Evolutionary conservation across 78 protist species (phyloP), one percentile per base, ranked within the genome.

Genomic region (Dictyostelium purpureum): DNA sequence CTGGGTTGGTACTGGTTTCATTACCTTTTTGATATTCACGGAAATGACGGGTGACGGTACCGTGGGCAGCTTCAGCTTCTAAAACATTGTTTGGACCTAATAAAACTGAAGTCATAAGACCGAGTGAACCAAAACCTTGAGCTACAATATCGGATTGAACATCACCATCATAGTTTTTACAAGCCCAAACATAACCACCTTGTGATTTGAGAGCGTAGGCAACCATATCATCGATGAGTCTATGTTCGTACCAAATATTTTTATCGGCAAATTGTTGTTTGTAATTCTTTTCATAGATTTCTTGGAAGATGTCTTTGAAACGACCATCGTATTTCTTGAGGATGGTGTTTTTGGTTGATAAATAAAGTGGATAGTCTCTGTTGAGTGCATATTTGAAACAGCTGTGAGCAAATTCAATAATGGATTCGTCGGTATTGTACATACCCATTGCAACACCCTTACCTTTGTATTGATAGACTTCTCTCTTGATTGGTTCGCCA

Each of bases 111-210:
- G 99, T 98, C 99, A 98, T 98, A 38, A 98, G 65, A 49, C 99
- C 99, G 14, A 98, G 96, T 12, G 98, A 96, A 49, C 99, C 99
- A 59, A 35, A 98, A 65, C 99, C 98, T 66, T 80, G 63, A 16
- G 85, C 79, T 14, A 81, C 93, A 31, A 19, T 42, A 89, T 98
- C 99, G 3, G 97, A 94, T 89, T 97, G 98, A 47, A 98, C 99
- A 80, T 98, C 99, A 42, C 99, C 99, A 79, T 98, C 99, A 94
- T 97, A 97, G 97, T 98, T 98, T 95, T 97, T 97, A 95, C 98
- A 97, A 31, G 99, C 99, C 98, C 98, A 97, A 26, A 98, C 98
- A 90, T 65, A 98, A 24, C 89, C 93, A 57, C 94, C 94, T 6
- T 93, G 73, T 26, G 59, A 38, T 79, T 94, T 94, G 35, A 94